Percentiles rank a stretch among this genome's conserved stretches.
These are phyloP conservation scores for Aschersonia sp. DNA, from an alignment of 2,329 filamentous ascomycete genomes.

Conservation along the genomic window DNA sequence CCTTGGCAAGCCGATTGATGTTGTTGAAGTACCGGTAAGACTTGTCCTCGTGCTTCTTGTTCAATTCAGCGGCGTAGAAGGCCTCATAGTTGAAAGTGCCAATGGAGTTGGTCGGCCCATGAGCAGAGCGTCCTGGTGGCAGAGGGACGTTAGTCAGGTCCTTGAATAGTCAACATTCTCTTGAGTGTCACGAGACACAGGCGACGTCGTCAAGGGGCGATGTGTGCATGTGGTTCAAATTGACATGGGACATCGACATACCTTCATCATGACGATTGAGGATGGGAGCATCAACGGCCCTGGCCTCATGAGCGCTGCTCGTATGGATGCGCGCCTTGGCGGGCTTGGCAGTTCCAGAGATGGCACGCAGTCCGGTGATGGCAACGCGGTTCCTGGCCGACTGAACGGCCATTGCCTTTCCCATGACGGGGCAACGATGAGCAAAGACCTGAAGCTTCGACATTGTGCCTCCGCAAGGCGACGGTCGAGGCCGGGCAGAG, in stretches of 20 bases:
- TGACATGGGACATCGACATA: slow-evolving; percentile 15
- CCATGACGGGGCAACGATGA: slow-evolving; percentile 95
- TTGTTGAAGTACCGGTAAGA: slow-evolving; percentile 99
- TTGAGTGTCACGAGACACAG: no score
- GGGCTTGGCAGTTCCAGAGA: slow-evolving; percentile 34
- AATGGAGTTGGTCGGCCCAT: slow-evolving; percentile 4
- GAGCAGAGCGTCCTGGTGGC: slow-evolving; percentile 1
- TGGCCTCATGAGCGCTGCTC: slow-evolving; percentile 61
- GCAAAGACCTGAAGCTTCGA: slow-evolving; percentile 92
- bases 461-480: slow-evolving; percentile 81
- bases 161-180: not conserved
- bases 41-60: slow-evolving; percentile 99
- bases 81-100: slow-evolving; percentile 78
- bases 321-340: slow-evolving; percentile 71
- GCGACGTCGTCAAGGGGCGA: no score
- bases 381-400: slow-evolving; percentile 39
- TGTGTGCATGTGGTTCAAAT: no score
- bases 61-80: slow-evolving; percentile 78
- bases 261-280: slow-evolving; percentile 34
- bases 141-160: not conserved
- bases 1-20: slow-evolving; percentile 94
- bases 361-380: slow-evolving; percentile 33
- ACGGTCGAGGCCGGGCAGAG: slow-evolving; percentile 48
- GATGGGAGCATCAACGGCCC: slow-evolving; percentile 51
- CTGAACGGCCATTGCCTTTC: slow-evolving; percentile 89